Evolutionary conservation across 2,329 filamentous ascomycete genomes (phyloP).

Genomic region (Malbranchea zuffiana): DNA sequence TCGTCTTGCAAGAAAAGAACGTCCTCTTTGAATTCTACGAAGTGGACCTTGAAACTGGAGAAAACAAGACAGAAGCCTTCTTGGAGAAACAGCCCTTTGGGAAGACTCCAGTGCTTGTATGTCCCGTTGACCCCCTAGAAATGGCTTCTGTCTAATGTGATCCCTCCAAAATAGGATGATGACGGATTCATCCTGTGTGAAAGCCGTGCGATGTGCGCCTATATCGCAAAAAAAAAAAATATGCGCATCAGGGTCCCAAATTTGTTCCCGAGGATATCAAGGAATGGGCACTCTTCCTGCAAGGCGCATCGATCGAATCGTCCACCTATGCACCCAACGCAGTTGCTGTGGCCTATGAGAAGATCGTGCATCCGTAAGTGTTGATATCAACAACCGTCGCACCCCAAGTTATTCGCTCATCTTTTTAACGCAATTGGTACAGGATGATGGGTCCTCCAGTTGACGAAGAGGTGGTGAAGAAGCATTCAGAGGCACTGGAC

Average conservation of each 20-base stretch:
- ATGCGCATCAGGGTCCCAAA: slow-evolving; percentile 8
- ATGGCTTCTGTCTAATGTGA: too few relatives aligned
- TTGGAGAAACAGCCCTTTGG: slow-evolving; percentile 11
- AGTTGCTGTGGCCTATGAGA: slow-evolving; percentile 8
- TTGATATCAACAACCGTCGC: background rate
- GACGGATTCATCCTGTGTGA: slow-evolving; percentile 13
- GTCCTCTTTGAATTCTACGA: slow-evolving; percentile 11
- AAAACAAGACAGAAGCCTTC: slow-evolving; percentile 9
- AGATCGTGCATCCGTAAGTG: slow-evolving; percentile 10
- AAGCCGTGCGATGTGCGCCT: slow-evolving; percentile 11
- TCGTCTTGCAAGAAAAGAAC: slow-evolving; percentile 12
- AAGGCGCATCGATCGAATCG: slow-evolving; percentile 9
- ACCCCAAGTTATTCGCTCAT: too few relatives aligned
- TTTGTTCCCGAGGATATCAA: slow-evolving; percentile 11
- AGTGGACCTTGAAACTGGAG: slow-evolving; percentile 9
- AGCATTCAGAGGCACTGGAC: slow-evolving; percentile 4
- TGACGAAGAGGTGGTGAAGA: slow-evolving; percentile 5
- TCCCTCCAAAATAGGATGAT: slow-evolving; percentile 9
- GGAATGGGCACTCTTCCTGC: slow-evolving; percentile 7
- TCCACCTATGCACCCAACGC: slow-evolving; percentile 7
- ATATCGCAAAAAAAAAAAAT: slow-evolving; percentile 13
- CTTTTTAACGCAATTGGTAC: background rate
- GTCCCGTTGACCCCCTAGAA: background rate
- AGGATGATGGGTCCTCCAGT: slow-evolving; percentile 1
- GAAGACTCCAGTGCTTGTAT: slow-evolving; percentile 11